Evolutionary conservation across 164 flowering plant species (phyloP).

Genomic region (Vitis cinerea): DNA sequence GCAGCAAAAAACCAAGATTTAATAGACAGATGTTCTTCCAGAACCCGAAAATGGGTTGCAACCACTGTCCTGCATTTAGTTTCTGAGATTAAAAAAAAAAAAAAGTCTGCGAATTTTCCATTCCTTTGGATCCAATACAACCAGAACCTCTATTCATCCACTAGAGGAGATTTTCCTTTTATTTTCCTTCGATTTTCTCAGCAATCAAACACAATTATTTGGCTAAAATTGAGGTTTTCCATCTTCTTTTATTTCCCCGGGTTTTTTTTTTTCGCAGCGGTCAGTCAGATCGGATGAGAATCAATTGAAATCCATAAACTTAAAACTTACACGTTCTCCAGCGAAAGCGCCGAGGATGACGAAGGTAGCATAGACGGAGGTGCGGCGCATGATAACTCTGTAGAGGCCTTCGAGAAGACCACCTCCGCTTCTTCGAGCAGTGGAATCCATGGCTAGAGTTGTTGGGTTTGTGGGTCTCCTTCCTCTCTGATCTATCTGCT

Average conservation of each 20-base stretch:
- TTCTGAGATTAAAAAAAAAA: too few species aligned
- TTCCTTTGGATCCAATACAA: neutral
- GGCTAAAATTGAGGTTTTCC: too few species aligned
- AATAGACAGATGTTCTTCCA: too few species aligned
- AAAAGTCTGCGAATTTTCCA: too few species aligned
- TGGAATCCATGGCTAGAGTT: conserved; percentile 34
- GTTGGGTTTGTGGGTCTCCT: neutral
- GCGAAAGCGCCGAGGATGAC: conserved; percentile 74
- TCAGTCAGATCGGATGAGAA: neutral
- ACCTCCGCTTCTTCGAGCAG: conserved; percentile 42
- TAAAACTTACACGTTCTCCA: conserved; percentile 64
- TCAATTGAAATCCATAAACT: too few species aligned
- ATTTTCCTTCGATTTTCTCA: neutral
- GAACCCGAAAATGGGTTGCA: too few species aligned
- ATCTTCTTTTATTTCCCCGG: too few species aligned
- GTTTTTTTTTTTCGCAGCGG: too few species aligned
- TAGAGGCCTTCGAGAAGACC: conserved; percentile 62
- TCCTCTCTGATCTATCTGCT: conserved; percentile 6
- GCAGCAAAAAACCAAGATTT: too few species aligned
- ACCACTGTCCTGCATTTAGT: too few species aligned
- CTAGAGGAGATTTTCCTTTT: too few species aligned
- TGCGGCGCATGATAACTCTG: conserved; percentile 73
- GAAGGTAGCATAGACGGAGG: conserved; percentile 79
- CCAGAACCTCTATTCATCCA: neutral
- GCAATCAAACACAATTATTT: neutral